Conservation (phyloP, 495 filamentous ascomycete genomes). For the Aspergillus nanangensis region DNA sequence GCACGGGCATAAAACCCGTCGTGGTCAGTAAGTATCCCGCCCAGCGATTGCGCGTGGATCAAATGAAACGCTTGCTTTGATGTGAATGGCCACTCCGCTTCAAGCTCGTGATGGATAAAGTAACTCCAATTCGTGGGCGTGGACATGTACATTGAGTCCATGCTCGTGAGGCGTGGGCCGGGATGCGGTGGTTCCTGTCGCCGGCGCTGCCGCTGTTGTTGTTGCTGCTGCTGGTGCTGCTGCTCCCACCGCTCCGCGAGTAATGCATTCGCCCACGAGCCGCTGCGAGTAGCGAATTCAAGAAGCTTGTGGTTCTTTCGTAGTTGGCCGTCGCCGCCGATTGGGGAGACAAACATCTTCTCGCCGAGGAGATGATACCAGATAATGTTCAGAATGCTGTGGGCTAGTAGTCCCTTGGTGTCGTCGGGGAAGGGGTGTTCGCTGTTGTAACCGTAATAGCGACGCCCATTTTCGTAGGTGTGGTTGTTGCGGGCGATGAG, state of each 20-base stretch:
- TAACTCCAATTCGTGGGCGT: not conserved
- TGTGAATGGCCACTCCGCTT: constrained; percentile 5
- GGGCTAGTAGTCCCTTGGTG: not conserved
- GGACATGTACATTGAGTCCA: not conserved
- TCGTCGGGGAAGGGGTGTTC: constrained; percentile 7
- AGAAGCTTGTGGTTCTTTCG: constrained; percentile 1
- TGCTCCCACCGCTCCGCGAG: not conserved
- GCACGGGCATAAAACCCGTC: not conserved
- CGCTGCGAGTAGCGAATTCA: not conserved
- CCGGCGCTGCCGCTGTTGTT: too few relatives aligned
- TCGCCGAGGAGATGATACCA: constrained; percentile 1
- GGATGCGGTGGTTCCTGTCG: too few relatives aligned
- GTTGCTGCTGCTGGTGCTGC: not conserved
- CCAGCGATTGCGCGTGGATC: constrained; percentile 2
- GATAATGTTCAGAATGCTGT: not conserved
- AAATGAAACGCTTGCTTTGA: constrained; percentile 6
- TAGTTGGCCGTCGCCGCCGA: not conserved
- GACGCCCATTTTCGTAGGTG: constrained; percentile 9
- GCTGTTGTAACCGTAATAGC: constrained; percentile 1
- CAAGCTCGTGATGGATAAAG: not conserved
- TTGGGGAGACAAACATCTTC: not conserved
- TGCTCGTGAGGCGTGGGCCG: not conserved
- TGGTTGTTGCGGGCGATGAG: constrained; percentile 5
- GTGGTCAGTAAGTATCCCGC: constrained; percentile 4
- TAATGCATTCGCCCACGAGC: too few relatives aligned